Base-by-base conservation (phyloP, 495 filamentous ascomycete species). In the Venustampulla echinocandica region DNA sequence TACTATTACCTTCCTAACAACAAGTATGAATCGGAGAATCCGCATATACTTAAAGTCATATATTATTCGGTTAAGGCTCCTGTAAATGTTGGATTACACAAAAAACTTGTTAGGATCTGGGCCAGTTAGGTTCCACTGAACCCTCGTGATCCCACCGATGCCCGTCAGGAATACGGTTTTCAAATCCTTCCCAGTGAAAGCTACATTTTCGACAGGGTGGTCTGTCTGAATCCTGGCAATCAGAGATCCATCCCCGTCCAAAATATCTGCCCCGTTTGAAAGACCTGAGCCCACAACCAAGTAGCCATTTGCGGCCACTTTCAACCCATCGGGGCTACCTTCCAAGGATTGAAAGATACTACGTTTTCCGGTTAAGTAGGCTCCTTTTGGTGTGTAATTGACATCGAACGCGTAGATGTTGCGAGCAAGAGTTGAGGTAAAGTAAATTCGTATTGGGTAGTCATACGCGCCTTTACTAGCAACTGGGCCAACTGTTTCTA, bases 391-490 rank as follows among this genome's bases (percentile, higher is more conserved):
- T 5, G 14, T 17, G 25, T 44, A 30, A 22, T 42, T 52, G 6
- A 64, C 47, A 36, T 65, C 62, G 40, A 53, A 65, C 17, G 59
- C 61, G 35, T 62, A 62, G 36, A 64, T 55, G 10, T 49, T 59
- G 23, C 57, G 37, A 19, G 35, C 33, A 7, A 42, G 24, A 3
- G 40, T 44, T 10, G 45, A 15, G 41, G 44, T 49, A 42, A 49
- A 48, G 17, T 20, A 15, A 0, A 49, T 30, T 18, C 42, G 52
- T 50, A 42, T 14, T 39, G 32, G 7, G 27, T 30, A 30, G 27
- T 30, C 13, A 13, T 30, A 30, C 13, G 6, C 7, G 39, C 22
- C 53, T 5, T 39, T n/a, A 3, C 17, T 37, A 11, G 13, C 32
- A 23, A 57, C 58, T 15, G 52, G 54, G 21, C 55, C 7, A 5